phyloP scores from a whole-genome alignment of 1,284 basidiomycete genomes.

The Paramarasmius palmivorus region DNA sequence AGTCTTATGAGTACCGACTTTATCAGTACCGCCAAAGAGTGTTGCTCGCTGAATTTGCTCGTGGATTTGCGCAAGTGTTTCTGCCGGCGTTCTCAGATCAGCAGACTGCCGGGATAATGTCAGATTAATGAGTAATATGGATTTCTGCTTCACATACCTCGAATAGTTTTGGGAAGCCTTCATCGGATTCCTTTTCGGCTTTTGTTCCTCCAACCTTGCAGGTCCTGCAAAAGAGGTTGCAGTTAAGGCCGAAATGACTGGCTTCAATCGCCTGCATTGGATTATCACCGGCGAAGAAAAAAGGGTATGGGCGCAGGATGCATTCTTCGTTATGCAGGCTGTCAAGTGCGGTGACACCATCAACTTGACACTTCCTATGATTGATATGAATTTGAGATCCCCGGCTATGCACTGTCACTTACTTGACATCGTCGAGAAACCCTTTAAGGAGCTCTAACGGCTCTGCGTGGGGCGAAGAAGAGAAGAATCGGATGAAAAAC shows the following conservation, averaged over 20 bases:
- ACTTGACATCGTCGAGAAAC: not conserved
- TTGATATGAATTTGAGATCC: not conserved
- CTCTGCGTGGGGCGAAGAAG: too few relatives aligned
- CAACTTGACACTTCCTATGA: not conserved
- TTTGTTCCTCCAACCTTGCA: constrained; percentile 24
- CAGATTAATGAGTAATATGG: not conserved
- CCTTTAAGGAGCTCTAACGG: too few relatives aligned
- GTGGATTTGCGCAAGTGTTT: too few relatives aligned
- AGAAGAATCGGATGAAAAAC: too few relatives aligned
- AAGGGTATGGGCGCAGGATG: constrained; percentile 6
- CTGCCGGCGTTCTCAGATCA: not conserved
- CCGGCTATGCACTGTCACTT: not conserved
- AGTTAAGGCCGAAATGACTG: constrained; percentile 23
- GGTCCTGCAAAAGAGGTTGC: constrained; percentile 23
- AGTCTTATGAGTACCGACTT: too few relatives aligned
- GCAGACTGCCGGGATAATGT: constrained; percentile 19
- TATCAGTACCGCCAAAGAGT: too few relatives aligned
- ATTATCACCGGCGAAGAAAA: constrained; percentile 28
- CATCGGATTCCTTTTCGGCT: constrained; percentile 19
- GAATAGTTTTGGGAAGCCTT: constrained; percentile 15
- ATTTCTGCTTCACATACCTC: not conserved
- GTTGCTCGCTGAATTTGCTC: too few relatives aligned
- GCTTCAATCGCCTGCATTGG: constrained; percentile 26
- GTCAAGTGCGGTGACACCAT: not conserved
- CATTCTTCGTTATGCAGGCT: not conserved